Evolutionary conservation across 352 stramenopile genomes (phyloP).

Genomic region (Phytopythium delawarense): DNA sequence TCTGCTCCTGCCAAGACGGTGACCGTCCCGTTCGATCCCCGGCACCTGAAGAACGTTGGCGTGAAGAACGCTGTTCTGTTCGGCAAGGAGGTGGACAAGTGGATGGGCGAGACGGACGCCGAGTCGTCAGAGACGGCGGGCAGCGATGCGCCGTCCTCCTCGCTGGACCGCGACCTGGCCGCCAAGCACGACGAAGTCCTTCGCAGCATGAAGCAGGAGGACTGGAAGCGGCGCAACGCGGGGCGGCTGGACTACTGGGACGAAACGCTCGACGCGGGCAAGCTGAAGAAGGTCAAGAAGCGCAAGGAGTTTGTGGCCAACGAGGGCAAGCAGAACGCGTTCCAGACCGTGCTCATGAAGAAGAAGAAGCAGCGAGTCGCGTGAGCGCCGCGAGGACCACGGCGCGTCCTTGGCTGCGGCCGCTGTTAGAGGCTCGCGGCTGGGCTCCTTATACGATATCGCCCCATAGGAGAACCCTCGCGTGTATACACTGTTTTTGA

Average conservation of each 20-base stretch:
- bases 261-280: slow-evolving; percentile 64
- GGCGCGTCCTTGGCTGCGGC: not conserved
- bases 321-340: slow-evolving; percentile 65
- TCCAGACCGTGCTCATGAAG: slow-evolving; percentile 62
- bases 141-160: slow-evolving; percentile 17
- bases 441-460: slow-evolving; percentile 2
- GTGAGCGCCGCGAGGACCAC: not conserved
- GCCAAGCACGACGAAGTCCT: slow-evolving; percentile 68
- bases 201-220: slow-evolving; percentile 67
- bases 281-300: slow-evolving; percentile 84
- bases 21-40: slow-evolving; percentile 48
- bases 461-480: not conserved
- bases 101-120: slow-evolving; percentile 46
- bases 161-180: slow-evolving; percentile 28
- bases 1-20: slow-evolving; percentile 8
- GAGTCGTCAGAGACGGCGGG: slow-evolving; percentile 36
- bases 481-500: slow-evolving; percentile 2
- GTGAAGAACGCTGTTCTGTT: slow-evolving; percentile 63
- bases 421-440: slow-evolving; percentile 5
- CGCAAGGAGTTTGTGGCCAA: slow-evolving; percentile 80
- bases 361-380: slow-evolving; percentile 40
- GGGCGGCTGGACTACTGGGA: slow-evolving; percentile 75
- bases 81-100: slow-evolving; percentile 63
- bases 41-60: slow-evolving; percentile 49
- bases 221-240: slow-evolving; percentile 65